Evolutionary conservation across 768 basidiomycete species (phyloP), one percentile per base, ranked within the genome.

Genomic region (Trametes gibbosa): DNA sequence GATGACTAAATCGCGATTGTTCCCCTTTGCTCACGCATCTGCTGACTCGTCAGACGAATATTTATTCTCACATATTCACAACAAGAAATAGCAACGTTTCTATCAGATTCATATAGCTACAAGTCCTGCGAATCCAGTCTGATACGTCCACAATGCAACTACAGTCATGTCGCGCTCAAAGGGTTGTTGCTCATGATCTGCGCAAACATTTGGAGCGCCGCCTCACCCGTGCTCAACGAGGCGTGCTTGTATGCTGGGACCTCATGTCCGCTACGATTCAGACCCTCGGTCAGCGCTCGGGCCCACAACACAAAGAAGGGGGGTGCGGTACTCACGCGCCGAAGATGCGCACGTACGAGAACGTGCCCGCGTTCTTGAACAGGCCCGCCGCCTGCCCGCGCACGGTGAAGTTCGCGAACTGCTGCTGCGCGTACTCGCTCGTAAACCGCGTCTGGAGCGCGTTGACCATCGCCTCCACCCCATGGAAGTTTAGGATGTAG

Each of bases 331-430:
- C 67, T 65, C 58, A 68, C 66, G 69, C 68, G 25, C 68, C 68
- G 58, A 71, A 80, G 29, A 84, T 75, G 10, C 83, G 76, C 14
- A 85, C 66, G 61, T 84, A 85, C 8, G 83, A 82, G 68, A 80
- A 77, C 9, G 74, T 81, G 12, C 83, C 84, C 5, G 84, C 82
- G 57, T 83, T 84, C 73, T 85, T 85, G 72, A 73, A 84, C 34
- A 79, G 68, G 3, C 83, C 84, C 5, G 84, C 73, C 2, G 68
- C 56, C 55, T 79, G 74, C 0, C 84, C 84, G 1, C 73, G 66
- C 16, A 86, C 84, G 0, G 74, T 82, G 70, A 76, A 85, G 46
- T 74, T 74, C 12, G 75, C 61, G 68, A 83, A 84, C 0, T 64
- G 19, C 63, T 82, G 79, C 42, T 71, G 51, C 41, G 77, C 70